Evolutionary conservation across 805 yeast genomes (phyloP), one percentile per base, ranked within the genome.

Genomic region (Metschnikowia gruessii): DNA sequence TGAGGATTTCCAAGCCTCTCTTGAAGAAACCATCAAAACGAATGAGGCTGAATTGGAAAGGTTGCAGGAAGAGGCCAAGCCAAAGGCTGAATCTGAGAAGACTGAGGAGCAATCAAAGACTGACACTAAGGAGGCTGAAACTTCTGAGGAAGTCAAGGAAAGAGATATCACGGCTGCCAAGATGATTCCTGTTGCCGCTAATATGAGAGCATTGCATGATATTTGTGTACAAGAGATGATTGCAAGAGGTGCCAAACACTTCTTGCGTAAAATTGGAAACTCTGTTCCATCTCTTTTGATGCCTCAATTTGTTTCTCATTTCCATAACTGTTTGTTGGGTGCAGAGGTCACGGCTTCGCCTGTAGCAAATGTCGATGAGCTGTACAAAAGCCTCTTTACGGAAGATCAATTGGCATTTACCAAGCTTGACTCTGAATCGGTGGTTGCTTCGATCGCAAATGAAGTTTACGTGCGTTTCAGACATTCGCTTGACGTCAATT

Each of bases 191-290:
- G 61, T 59, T 19, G 51, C 62, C 33, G 70, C 78, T 12, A 67
- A 75, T 52, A 70, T 79, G 50, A 57, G 66, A 6, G 70, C 82
- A n/a, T 69, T 86, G 40, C 65, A 73, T 46, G 61, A 57, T 12
- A 63, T 82, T 33, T 64, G 81, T 26, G 62, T 70, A 35, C 79
- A 74, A 45, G 98, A 91, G 66, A 83, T 91, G 72, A 65, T 91
- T 56, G 79, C 92, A 19, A 83, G 99, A 68, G 80, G 87, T 22
- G 65, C 80, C 41, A 92, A 92, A 69, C 95, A 89, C 58, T 63
- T 83, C 37, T 67, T 91, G 57, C 81, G 89, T 60, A 61, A 64
- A 3, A 60, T 65, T 22, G 63, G 83, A 33, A 55, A 54, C 5
- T 45, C 55, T 1, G 59, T 83, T 15, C 88, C 94, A 15, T 45